These are phyloP conservation scores for Scheffersomyces quercinus DNA, from an alignment of 1,139 yeast genomes.

Conservation along the genomic window DNA sequence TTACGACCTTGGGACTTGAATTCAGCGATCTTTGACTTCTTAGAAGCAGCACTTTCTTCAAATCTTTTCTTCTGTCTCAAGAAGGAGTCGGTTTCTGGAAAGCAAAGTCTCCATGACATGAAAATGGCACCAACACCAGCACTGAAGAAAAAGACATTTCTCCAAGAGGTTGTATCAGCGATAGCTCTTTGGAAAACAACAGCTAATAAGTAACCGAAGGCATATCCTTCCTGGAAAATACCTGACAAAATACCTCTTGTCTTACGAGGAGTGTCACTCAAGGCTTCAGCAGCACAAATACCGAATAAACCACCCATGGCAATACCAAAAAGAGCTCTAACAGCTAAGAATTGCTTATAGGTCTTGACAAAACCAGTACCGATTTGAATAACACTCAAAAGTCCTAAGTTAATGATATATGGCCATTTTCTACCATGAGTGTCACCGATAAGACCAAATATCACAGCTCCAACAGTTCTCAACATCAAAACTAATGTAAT, in stretches of 20 bases:
- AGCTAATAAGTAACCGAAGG: conserved; percentile 44
- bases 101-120: conserved; percentile 34
- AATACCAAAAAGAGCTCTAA: conserved; percentile 42
- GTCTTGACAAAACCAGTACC: conserved; percentile 45
- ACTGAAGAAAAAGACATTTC: conserved; percentile 43
- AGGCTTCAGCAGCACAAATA: conserved; percentile 38
- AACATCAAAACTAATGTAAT: conserved; percentile 47
- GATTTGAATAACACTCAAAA: conserved; percentile 36
- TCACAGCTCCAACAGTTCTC: conserved; percentile 42
- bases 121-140: conserved; percentile 45
- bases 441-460: conserved; percentile 42
- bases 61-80: conserved; percentile 25
- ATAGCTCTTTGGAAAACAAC: conserved; percentile 45
- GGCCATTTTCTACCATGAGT: conserved; percentile 42
- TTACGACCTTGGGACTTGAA: conserved; percentile 24
- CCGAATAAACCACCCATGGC: conserved; percentile 48
- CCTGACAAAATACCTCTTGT: conserved; percentile 46
- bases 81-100: conserved; percentile 42
- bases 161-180: conserved; percentile 38
- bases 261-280: conserved; percentile 37
- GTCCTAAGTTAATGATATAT: conserved; percentile 28
- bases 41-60: conserved; percentile 13
- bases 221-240: conserved; percentile 45
- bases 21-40: conserved; percentile 10
- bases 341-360: conserved; percentile 38